Percentiles rank a stretch among this genome's conserved stretches.
These are phyloP conservation scores for Vitis rotundifolia DNA, from an alignment of 164 flowering plant genomes.

Conservation along the genomic window DNA sequence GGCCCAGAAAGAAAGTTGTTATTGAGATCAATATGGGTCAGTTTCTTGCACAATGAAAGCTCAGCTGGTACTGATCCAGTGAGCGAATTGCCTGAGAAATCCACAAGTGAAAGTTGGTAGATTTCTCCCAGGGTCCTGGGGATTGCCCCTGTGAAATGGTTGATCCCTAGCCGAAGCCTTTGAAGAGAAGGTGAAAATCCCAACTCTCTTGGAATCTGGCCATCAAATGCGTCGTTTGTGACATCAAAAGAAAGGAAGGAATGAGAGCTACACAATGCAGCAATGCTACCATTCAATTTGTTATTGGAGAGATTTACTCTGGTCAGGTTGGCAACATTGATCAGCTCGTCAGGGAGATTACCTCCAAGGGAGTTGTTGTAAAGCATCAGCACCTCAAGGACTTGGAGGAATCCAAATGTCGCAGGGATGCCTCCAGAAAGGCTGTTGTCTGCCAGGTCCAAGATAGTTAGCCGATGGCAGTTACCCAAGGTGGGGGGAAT, in stretches of 20 bases:
- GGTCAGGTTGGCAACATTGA: conserved; percentile 58
- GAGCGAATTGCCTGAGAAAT: conserved; percentile 73
- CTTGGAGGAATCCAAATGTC: conserved; percentile 52
- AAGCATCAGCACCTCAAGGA: conserved; percentile 72
- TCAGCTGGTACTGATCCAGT: conserved; percentile 66
- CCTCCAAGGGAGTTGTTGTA: conserved; percentile 96
- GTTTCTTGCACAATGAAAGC: conserved; percentile 72
- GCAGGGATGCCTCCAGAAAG: conserved; percentile 69
- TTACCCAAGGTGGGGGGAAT: conserved; percentile 74
- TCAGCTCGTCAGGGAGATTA: conserved; percentile 56
- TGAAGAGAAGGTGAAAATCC: conserved; percentile 73
- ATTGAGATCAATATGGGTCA: conserved; percentile 79
- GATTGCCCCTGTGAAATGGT: conserved; percentile 62
- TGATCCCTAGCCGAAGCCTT: conserved; percentile 72
- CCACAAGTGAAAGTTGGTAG: conserved; percentile 58
- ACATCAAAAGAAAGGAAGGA: conserved; percentile 84
- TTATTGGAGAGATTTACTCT: conserved; percentile 83
- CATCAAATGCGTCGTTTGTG: conserved; percentile 62
- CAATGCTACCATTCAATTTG: conserved; percentile 75
- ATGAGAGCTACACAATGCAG: conserved; percentile 58
- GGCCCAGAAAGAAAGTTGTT: conserved; percentile 66
- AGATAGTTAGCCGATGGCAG: conserved; percentile 54
- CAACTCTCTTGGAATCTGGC: conserved; percentile 64
- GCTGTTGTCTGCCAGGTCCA: conserved; percentile 88
- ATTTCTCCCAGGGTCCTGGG: conserved; percentile 65